phyloP scores from a whole-genome alignment of 1,284 basidiomycete species.

The Apiotrichum mycotoxinovorans region DNA sequence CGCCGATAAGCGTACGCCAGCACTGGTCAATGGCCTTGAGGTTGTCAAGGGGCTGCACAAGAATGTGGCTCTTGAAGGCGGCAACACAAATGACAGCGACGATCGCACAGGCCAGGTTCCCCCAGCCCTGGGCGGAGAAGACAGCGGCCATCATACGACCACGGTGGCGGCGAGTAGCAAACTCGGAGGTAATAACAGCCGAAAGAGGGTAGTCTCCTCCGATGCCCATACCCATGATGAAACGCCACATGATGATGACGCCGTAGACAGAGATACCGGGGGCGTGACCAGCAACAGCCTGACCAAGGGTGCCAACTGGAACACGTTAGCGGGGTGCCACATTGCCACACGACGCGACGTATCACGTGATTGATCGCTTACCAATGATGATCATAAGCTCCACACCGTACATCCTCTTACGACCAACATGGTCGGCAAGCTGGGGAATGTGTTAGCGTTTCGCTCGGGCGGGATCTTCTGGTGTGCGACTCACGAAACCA shows the following conservation, averaged over 20 bases:
- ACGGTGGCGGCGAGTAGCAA: constrained; percentile 65
- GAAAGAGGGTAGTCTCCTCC: constrained; percentile 61
- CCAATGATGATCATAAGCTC: constrained; percentile 42
- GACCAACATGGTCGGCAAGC: constrained; percentile 51
- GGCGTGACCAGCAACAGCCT: constrained; percentile 58
- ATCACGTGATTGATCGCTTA: neutral
- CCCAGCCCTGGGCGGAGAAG: constrained; percentile 56
- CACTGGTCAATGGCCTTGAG: constrained; percentile 50
- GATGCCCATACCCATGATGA: constrained; percentile 60
- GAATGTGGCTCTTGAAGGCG: constrained; percentile 64
- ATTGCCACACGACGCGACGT: neutral
- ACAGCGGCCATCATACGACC: constrained; percentile 56
- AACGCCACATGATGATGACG: constrained; percentile 65
- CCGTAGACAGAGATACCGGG: constrained; percentile 66
- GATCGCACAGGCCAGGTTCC: constrained; percentile 62
- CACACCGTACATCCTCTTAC: constrained; percentile 54
- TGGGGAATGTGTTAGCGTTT: too few relatives aligned
- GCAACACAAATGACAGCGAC: constrained; percentile 64
- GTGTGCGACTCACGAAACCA: constrained; percentile 36
- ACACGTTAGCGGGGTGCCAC: neutral
- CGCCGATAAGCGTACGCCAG: constrained; percentile 55
- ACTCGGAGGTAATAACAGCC: constrained; percentile 60
- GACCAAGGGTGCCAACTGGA: constrained; percentile 42
- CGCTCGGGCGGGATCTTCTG: neutral
- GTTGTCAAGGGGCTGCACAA: constrained; percentile 52